A percentile compares a stretch with the other conserved stretches of the same genome.
Conservation (phyloP, 2,329 filamentous ascomycete genomes). For the Davidsoniella virescens region DNA sequence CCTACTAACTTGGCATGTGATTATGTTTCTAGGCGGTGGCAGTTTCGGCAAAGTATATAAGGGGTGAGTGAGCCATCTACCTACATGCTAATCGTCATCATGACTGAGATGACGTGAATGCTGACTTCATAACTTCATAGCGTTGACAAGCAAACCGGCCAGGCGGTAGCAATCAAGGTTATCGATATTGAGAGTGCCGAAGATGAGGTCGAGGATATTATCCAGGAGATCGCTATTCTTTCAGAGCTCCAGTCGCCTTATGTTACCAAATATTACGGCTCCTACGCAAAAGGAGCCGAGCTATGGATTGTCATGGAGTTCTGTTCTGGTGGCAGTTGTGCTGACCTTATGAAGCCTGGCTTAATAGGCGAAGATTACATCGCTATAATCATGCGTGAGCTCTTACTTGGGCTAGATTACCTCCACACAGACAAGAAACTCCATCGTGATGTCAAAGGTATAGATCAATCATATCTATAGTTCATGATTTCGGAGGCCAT, state of each 20-base stretch:
- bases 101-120: not conserved
- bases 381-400: slow-evolving; percentile 80
- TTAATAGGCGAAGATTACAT: slow-evolving; percentile 89
- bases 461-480: slow-evolving; percentile 13
- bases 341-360: slow-evolving; percentile 88
- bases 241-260: slow-evolving; percentile 92
- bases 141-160: slow-evolving; percentile 82
- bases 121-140: slow-evolving; percentile 26
- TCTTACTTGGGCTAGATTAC: slow-evolving; percentile 82
- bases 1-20: slow-evolving; percentile 16
- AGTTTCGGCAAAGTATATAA: slow-evolving; percentile 99
- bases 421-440: slow-evolving; percentile 90
- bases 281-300: slow-evolving; percentile 87
- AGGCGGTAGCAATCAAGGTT: slow-evolving; percentile 93
- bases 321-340: slow-evolving; percentile 90
- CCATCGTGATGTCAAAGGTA: slow-evolving; percentile 90
- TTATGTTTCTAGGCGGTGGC: slow-evolving; percentile 52
- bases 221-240: slow-evolving; percentile 94
- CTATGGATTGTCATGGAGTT: slow-evolving; percentile 99
- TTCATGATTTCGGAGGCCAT: not conserved
- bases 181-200: slow-evolving; percentile 98
- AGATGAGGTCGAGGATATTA: slow-evolving; percentile 98
- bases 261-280: slow-evolving; percentile 95
- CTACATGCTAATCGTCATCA: not conserved
- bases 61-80: slow-evolving; percentile 42